phyloP scores from a whole-genome alignment of 164 flowering plant species.

The Umbellularia californica region DNA sequence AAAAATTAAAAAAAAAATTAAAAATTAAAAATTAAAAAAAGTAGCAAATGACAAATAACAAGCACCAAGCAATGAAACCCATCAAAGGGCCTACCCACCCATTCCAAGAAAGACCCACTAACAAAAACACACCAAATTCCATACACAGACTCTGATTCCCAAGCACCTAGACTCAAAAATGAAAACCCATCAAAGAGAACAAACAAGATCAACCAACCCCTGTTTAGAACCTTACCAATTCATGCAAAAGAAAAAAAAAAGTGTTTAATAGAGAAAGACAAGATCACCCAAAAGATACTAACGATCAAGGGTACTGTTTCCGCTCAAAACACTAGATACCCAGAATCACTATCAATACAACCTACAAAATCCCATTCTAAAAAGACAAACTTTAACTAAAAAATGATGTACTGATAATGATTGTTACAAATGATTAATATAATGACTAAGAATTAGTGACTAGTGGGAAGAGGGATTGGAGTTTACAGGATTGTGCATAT shows the following conservation, averaged over 20 bases:
- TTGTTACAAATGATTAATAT: too few species aligned
- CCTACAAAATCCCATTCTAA: too few species aligned
- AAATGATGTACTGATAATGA: too few species aligned
- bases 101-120: neutral
- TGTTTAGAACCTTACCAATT: neutral
- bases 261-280: neutral
- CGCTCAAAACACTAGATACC: neutral
- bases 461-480: neutral
- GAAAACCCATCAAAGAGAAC: neutral
- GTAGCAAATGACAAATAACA: neutral
- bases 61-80: neutral
- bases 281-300: neutral
- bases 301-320: neutral
- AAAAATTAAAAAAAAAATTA: too few species aligned
- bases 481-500: conserved; percentile 49
- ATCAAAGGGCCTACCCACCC: neutral
- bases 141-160: neutral
- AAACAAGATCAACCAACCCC: neutral
- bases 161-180: too few species aligned
- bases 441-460: neutral
- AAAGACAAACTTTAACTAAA: too few species aligned
- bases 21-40: too few species aligned
- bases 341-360: neutral
- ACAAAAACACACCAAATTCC: neutral
- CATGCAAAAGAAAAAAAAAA: neutral